Evolutionary conservation across 2,329 filamentous ascomycete genomes (phyloP), one percentile per base, ranked within the genome.

Genomic region (Fusarium algeriense): DNA sequence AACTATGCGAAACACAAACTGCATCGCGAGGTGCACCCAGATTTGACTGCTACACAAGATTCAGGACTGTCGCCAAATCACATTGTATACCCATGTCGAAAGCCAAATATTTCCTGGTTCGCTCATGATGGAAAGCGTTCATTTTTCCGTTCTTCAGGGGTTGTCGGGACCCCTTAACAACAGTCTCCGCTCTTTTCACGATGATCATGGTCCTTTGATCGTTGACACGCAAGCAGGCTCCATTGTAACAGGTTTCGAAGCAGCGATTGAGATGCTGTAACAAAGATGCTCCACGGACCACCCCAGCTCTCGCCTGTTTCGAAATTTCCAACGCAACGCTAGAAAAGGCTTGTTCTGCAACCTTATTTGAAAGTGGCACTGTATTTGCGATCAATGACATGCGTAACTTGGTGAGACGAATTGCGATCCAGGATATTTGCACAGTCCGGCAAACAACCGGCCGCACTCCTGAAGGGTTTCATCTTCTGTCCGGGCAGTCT

Each of bases 331-430:
- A 46, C 68, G 38, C 35, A 53, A 69, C 64, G 64, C 64, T 71
- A 64, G 53, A 64, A 71, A 71, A 71, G 54, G 68, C 68, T 71
- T 70, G 67, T 71, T 57, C 54, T 57, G 34, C 43, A 45, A 56
- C 48, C 54, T 68, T 68, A 70, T 64, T 49, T 45, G 35, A 50
- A 46, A 43, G 41, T 59, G 52, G 53, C 53, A 52, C 32, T 57
- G 63, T 71, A 55, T 40, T 57, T 45, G 46, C 45, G 45, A 65
- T 68, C 54, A 65, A 53, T 28, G 43, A 34, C 26, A 46, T 67
- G 44, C 23, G 46, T 67, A 20, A 56, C 49, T 34, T 48, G 14
- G 20, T 44, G 48, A 55, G 68, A 71, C 64, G 58, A 37, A 46
- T 45, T 49, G 26, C 26, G 30, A 43, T 43, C 53, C 41, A 71